Evolutionary conservation across 1,284 basidiomycete genomes (phyloP).

Genomic region (Ustilago esculenta): DNA sequence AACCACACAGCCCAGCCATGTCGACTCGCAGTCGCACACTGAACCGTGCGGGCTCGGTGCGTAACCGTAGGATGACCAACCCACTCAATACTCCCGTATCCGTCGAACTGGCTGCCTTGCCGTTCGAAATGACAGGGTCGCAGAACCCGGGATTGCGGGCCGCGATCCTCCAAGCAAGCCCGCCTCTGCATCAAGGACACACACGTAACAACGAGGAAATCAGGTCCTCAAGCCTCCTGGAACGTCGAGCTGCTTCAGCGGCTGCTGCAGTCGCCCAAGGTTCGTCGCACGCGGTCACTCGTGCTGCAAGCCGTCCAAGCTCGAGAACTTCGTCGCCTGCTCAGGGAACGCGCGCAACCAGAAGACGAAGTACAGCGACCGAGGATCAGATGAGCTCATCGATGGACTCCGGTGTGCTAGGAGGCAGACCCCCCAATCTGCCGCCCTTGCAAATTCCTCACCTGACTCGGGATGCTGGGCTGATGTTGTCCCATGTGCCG

Average conservation of each 20-base stretch:
- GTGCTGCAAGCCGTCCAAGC: conserved; percentile 13
- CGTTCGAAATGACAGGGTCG: background rate
- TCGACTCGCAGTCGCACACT: conserved; percentile 43
- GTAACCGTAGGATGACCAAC: conserved; percentile 27
- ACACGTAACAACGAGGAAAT: conserved; percentile 6
- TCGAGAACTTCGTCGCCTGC: conserved; percentile 34
- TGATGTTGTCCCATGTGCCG: conserved; percentile 5
- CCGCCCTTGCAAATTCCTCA: conserved; percentile 25
- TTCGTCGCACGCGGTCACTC: conserved; percentile 1
- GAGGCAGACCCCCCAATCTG: conserved; percentile 19
- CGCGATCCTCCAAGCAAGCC: conserved; percentile 5
- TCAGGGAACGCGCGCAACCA: conserved; percentile 18
- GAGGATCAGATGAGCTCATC: conserved; percentile 9
- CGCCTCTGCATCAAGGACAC: background rate
- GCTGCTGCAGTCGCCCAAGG: conserved; percentile 3
- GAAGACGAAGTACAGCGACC: conserved; percentile 23
- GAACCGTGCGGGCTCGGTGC: conserved; percentile 23
- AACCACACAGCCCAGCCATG: conserved; percentile 40
- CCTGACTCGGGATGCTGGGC: conserved; percentile 8
- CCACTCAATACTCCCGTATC: conserved; percentile 32
- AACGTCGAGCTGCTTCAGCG: conserved; percentile 27
- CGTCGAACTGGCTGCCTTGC: conserved; percentile 1
- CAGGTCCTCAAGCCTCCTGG: conserved; percentile 15
- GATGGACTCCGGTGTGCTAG: conserved; percentile 1
- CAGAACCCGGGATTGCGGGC: conserved; percentile 2